These are phyloP conservation scores for Trichoderma erinaceum DNA, from an alignment of 495 filamentous ascomycete species.

Conservation along the genomic window DNA sequence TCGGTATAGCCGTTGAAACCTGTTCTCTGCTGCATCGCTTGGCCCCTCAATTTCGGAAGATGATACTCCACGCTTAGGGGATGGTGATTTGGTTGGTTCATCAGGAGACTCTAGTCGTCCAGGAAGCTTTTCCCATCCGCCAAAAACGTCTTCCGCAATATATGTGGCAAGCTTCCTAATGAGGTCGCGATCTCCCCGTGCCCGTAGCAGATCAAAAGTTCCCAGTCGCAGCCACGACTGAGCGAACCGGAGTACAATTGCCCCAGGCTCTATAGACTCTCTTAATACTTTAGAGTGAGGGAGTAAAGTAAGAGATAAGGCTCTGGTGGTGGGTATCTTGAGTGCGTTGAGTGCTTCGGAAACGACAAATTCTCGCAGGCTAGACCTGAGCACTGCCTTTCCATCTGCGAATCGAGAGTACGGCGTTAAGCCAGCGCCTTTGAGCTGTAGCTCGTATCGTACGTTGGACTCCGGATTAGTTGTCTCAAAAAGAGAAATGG, in stretches of 20 bases:
- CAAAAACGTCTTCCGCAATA: constrained; percentile 76
- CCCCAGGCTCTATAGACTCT: constrained; percentile 85
- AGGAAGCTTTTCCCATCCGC: constrained; percentile 75
- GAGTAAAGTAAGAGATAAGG: constrained; percentile 70
- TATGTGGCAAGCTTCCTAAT: constrained; percentile 72
- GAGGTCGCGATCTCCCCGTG: constrained; percentile 69
- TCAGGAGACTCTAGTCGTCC: constrained; percentile 45
- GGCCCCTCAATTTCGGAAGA: constrained; percentile 56
- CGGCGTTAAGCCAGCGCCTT: constrained; percentile 86
- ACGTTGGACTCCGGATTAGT: constrained; percentile 66
- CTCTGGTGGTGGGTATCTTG: constrained; percentile 77
- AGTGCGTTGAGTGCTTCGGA: constrained; percentile 82
- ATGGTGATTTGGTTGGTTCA: constrained; percentile 27
- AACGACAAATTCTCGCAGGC: constrained; percentile 89
- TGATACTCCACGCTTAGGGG: constrained; percentile 44
- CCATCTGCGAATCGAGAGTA: constrained; percentile 98
- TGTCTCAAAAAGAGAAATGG: constrained; percentile 86
- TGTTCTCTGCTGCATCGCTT: constrained; percentile 65
- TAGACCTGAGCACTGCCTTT: constrained; percentile 83
- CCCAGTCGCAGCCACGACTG: constrained; percentile 86
- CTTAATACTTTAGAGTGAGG: constrained; percentile 66
- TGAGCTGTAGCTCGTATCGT: constrained; percentile 87
- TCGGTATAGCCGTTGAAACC: constrained; percentile 79
- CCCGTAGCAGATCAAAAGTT: constrained; percentile 82
- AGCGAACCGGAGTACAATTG: constrained; percentile 88